phyloP scores from a whole-genome alignment of 805 yeast genomes.

The Candida tallmaniae region DNA sequence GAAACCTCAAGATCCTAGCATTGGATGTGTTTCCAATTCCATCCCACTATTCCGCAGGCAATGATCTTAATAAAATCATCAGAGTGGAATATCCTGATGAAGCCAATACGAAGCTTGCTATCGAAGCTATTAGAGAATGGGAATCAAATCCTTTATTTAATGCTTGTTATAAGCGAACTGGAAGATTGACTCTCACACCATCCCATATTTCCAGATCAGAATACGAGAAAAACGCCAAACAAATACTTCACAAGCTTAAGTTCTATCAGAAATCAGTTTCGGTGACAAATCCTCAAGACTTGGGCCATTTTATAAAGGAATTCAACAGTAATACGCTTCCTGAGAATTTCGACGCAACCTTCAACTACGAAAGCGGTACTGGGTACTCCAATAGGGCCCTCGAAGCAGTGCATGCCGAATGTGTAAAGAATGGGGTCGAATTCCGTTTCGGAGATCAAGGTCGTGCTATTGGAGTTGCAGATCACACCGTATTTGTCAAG shows the following conservation, averaged over 20 bases:
- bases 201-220: conserved; percentile 8
- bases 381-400: conserved; percentile 13
- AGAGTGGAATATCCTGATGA: conserved; percentile 18
- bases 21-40: conserved; percentile 24
- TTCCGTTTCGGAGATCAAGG: conserved; percentile 14
- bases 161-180: conserved; percentile 11
- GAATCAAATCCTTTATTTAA: conserved; percentile 30
- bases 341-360: conserved; percentile 7
- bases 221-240: conserved; percentile 11
- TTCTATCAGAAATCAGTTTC: conserved; percentile 8
- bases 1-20: conserved; percentile 21
- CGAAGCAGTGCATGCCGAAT: conserved; percentile 9
- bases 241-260: conserved; percentile 9
- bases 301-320: conserved; percentile 3
- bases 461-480: conserved; percentile 3
- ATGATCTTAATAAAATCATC: conserved; percentile 29
- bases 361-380: conserved; percentile 14
- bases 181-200: conserved; percentile 14
- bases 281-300: conserved; percentile 6
- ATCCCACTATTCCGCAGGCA: conserved; percentile 35
- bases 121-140: conserved; percentile 36
- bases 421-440: conserved; percentile 8
- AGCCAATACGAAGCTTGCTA: conserved; percentile 24
- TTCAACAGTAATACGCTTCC: conserved; percentile 11
- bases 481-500: conserved; percentile 7